phyloP scores from a whole-genome alignment of 345 rosid genomes.

The Eutrema heterophyllum region DNA sequence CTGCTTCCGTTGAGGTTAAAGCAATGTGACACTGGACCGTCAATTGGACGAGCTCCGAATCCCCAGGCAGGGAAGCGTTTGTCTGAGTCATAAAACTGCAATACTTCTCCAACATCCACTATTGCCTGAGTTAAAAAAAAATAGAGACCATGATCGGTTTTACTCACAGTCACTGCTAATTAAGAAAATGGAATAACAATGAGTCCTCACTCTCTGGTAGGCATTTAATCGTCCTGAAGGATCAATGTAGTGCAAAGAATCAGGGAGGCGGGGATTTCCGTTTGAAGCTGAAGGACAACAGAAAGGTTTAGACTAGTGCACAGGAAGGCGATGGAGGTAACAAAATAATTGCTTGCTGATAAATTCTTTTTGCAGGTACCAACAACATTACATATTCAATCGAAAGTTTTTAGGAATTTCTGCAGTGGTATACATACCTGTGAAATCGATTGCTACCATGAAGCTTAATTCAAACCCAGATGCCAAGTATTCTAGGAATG shows the following conservation, averaged over 20 bases:
- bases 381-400: background rate
- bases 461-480: conserved; percentile 83
- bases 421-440: conserved; percentile 46
- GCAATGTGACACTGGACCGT: conserved; percentile 88
- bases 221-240: conserved; percentile 62
- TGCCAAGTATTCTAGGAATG: conserved; percentile 85
- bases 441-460: conserved; percentile 97
- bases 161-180: conserved; percentile 6
- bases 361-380: background rate
- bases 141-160: background rate
- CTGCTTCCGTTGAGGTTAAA: conserved; percentile 88
- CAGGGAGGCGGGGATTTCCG: conserved; percentile 86
- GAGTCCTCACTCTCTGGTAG: conserved; percentile 58
- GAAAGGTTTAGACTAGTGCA: conserved; percentile 10
- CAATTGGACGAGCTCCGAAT: conserved; percentile 96
- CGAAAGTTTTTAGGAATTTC: background rate
- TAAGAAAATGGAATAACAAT: background rate
- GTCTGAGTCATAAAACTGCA: conserved; percentile 86
- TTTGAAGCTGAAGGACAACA: conserved; percentile 68
- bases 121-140: conserved; percentile 53
- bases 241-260: conserved; percentile 79
- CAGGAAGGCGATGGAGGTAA: background rate
- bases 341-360: background rate
- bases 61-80: conserved; percentile 96
- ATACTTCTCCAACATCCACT: conserved; percentile 77